Conservation (phyloP, 176 grass and related monocot species). For the Cymbopogon citratus region DNA sequence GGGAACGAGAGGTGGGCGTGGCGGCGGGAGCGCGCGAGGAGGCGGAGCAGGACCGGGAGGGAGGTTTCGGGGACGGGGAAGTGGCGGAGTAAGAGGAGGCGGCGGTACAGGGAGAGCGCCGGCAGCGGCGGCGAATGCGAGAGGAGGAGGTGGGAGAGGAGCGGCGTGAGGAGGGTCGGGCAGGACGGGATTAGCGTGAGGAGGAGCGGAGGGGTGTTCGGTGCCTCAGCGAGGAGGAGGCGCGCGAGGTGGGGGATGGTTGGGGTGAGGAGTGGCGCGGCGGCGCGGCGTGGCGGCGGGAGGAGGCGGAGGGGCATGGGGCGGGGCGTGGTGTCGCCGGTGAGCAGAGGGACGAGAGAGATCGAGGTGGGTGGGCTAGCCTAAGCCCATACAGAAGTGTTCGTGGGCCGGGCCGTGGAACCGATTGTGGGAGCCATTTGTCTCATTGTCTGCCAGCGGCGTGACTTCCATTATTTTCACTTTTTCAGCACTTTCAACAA, state of each 20-base stretch:
- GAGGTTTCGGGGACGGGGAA: slow-evolving; percentile 12
- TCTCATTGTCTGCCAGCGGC: no score
- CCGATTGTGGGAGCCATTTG: background rate
- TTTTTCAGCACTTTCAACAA: no score
- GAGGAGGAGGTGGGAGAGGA: slow-evolving; percentile 52
- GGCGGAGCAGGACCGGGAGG: slow-evolving; percentile 31
- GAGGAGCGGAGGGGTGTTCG: slow-evolving; percentile 25
- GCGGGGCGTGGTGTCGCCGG: background rate
- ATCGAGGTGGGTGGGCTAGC: background rate
- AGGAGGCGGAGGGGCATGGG: slow-evolving; percentile 21
- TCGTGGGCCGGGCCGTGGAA: background rate
- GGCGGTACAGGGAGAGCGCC: slow-evolving; percentile 47
- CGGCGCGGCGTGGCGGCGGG: slow-evolving; percentile 25
- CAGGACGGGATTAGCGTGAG: slow-evolving; percentile 25
- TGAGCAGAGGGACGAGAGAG: background rate
- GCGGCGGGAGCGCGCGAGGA: slow-evolving; percentile 45
- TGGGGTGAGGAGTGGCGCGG: slow-evolving; percentile 8
- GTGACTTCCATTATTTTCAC: no score
- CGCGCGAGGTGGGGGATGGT: slow-evolving; percentile 32
- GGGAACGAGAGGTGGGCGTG: slow-evolving; percentile 40
- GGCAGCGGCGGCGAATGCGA: slow-evolving; percentile 51
- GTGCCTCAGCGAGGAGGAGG: slow-evolving; percentile 36
- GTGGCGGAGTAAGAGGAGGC: slow-evolving; percentile 31
- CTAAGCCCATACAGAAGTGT: background rate
- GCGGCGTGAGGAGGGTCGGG: slow-evolving; percentile 35